A percentile compares a stretch with the other conserved stretches of the same genome.
Conservation (phyloP, 805 yeast genomes). For the Hermanozyma aechmeae region DNA sequence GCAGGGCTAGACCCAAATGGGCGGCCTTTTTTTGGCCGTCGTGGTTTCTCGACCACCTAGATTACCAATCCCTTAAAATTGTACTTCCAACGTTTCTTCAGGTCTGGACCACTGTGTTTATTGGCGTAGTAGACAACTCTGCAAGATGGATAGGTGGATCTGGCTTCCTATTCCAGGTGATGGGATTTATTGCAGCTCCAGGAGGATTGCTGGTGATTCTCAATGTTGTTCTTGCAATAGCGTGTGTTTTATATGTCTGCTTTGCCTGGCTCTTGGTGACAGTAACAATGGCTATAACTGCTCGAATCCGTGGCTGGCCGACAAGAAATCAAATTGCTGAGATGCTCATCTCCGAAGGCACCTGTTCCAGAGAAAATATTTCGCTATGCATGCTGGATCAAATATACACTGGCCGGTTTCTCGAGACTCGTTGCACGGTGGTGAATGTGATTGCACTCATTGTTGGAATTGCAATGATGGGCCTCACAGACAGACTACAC, state of each 20-base stretch:
- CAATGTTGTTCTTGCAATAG: conserved; percentile 9
- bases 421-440: conserved; percentile 14
- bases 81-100: conserved; percentile 18
- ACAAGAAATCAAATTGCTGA: conserved; percentile 10
- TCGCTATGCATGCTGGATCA: conserved; percentile 10
- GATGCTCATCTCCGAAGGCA: conserved; percentile 14
- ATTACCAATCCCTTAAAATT: conserved; percentile 15
- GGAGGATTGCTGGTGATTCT: conserved; percentile 19
- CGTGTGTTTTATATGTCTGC: conserved; percentile 8
- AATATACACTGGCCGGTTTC: conserved; percentile 18
- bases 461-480: conserved; percentile 14
- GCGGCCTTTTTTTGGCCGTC: too few relatives aligned
- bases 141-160: conserved; percentile 21
- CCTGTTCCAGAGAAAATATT: conserved; percentile 13
- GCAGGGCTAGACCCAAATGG: too few relatives aligned
- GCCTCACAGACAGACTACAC: conserved; percentile 11
- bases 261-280: conserved; percentile 16
- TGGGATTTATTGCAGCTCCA: conserved; percentile 16
- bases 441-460: conserved; percentile 15
- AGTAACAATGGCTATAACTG: conserved; percentile 16
- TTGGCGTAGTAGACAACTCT: conserved; percentile 14
- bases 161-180: conserved; percentile 17
- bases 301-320: conserved; percentile 16
- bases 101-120: conserved; percentile 16
- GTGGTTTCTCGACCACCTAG: conserved; percentile 18